phyloP scores from a whole-genome alignment of 2,329 filamentous ascomycete genomes.

The Knoxdaviesia proteae region DNA sequence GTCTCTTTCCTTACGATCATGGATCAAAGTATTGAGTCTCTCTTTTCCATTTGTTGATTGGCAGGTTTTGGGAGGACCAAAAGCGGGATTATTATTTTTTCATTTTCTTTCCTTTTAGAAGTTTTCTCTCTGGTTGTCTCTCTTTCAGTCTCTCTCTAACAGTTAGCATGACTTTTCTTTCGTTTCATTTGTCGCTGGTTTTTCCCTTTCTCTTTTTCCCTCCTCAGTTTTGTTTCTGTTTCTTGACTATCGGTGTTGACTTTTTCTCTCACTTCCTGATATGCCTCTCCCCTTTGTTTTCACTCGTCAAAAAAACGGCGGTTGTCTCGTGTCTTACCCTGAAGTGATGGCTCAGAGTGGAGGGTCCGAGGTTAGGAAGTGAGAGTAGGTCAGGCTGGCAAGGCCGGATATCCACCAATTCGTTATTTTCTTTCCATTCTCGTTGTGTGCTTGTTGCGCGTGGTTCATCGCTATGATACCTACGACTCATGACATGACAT shows the following conservation, averaged over 20 bases:
- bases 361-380: no score
- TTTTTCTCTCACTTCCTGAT: background rate
- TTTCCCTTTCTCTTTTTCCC: background rate
- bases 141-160: background rate
- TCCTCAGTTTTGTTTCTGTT: background rate
- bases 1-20: constrained; percentile 4
- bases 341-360: no score
- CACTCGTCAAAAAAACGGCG: no score
- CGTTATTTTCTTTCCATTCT: no score
- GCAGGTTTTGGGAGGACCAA: background rate
- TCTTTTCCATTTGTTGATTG: background rate
- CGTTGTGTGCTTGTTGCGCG: no score
- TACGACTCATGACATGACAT: background rate
- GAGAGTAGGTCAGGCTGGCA: no score
- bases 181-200: background rate
- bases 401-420: no score
- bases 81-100: background rate
- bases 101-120: background rate
- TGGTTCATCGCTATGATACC: no score
- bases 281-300: background rate
- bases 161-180: background rate
- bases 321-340: no score
- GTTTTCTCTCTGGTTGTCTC: background rate
- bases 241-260: background rate
- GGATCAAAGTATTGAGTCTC: constrained; percentile 4